Conservation (phyloP, 371 early-diverging fungal species). For the Zopfochytrium polystomum region DNA sequence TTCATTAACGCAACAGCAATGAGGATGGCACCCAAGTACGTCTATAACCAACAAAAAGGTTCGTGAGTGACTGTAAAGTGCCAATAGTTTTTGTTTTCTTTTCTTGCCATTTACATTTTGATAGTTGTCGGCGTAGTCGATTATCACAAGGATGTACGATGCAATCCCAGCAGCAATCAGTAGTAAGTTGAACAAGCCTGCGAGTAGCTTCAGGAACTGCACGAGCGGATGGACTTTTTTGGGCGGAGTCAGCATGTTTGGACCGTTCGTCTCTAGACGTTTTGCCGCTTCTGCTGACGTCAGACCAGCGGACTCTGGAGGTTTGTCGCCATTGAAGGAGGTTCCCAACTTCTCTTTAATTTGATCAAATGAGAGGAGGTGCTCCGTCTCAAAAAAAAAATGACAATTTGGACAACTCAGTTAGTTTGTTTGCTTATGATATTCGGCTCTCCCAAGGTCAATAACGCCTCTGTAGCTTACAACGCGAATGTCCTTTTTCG, state of each 20-base stretch:
- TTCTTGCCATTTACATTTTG: no score
- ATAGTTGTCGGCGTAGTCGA: conserved; percentile 67
- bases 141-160: conserved; percentile 70
- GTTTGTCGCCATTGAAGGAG: conserved; percentile 54
- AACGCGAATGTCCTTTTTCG: no score
- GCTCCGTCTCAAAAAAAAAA: no score
- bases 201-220: conserved; percentile 68
- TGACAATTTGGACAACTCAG: no score
- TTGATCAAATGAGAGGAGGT: conserved; percentile 69
- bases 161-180: conserved; percentile 78
- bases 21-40: conserved; percentile 84
- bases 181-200: conserved; percentile 79
- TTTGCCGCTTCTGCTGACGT: conserved; percentile 56
- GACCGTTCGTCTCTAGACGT: conserved; percentile 66
- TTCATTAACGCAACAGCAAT: conserved; percentile 85
- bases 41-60: no score
- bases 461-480: no score
- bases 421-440: no score
- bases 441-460: no score
- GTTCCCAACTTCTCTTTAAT: conserved; percentile 61
- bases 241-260: conserved; percentile 83
- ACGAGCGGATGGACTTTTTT: conserved; percentile 68
- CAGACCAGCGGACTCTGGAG: conserved; percentile 73
- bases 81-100: no score
- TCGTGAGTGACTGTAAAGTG: no score